Percentiles rank a stretch among this genome's conserved stretches.
These are phyloP conservation scores for Claviceps digitariae DNA, from an alignment of 2,329 filamentous ascomycete genomes.

Conservation along the genomic window DNA sequence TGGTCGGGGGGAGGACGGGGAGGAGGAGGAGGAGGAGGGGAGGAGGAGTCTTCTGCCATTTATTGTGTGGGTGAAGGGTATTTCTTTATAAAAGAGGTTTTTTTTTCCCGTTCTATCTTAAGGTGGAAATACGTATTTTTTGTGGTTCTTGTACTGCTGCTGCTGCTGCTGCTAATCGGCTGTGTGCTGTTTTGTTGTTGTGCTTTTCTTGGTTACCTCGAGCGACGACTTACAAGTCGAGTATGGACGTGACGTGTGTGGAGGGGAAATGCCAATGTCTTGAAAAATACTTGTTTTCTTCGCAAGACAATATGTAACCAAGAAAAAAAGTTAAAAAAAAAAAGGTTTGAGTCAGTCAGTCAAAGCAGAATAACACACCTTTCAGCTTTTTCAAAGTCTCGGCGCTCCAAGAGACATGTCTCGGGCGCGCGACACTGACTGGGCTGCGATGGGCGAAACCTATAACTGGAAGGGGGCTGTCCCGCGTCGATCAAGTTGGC, in stretches of 20 bases:
- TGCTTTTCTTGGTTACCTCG: neutral
- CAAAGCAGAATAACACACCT: no score
- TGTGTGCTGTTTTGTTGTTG: neutral
- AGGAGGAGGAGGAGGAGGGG: neutral
- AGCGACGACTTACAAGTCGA: no score
- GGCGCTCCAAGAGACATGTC: no score
- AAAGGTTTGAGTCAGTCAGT: no score
- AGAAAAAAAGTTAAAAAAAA: no score
- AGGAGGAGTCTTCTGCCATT: neutral
- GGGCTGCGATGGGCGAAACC: neutral
- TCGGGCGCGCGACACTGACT: no score
- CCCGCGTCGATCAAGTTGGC: neutral
- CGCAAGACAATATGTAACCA: no score
- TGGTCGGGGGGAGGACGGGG: neutral
- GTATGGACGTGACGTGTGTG: no score
- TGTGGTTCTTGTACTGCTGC: neutral
- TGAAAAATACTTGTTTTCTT: no score
- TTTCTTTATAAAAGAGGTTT: neutral
- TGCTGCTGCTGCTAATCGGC: neutral
- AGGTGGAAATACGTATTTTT: neutral
- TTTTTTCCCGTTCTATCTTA: neutral
- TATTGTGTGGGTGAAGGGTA: neutral
- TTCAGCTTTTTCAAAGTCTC: neutral
- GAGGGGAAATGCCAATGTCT: no score
- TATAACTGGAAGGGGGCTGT: no score